Evolutionary conservation across 2,329 filamentous ascomycete genomes (phyloP), one percentile per base, ranked within the genome.

Genomic region (Aspergillus luchuensis): DNA sequence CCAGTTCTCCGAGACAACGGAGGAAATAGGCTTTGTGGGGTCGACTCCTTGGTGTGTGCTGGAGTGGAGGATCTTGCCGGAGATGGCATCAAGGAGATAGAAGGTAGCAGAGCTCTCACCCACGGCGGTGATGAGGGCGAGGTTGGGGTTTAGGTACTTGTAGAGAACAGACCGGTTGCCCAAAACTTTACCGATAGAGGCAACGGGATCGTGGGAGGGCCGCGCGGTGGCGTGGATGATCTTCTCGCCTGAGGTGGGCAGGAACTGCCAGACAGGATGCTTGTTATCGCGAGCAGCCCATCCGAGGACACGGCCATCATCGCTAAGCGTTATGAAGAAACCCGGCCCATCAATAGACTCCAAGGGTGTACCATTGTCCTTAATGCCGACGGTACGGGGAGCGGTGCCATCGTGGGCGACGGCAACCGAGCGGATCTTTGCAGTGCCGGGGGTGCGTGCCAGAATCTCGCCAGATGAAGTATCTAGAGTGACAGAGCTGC

Each of bases 131-230:
- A 97, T 82, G 0, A 98, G 84, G 2, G 92, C 82, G 6, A 91
- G 85, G 76, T 96, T 97, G 0, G 91, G 87, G 78, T 96, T 97
- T 43, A 99, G 80, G 74, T 98, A 98, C 79, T 99, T 99, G 86
- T 99, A 99, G 64, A 94, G 85, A 51, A 99, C 95, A n/a, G 88
- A 89, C 47, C 95, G 87, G 71, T 99, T 90, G 25, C 92, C 93
- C 21, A 99, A 85, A 1, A 98, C 95, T 61, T 91, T 92, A 8
- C 95, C 95, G 68, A 99, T 97, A 0, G 95, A 98, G 3, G 95
- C 94, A 51, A 98, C 88, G 0, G 92, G 92, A 68, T 99, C 93
- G 65, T 94, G 89, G 2, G 84, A 72, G 8, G 91, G 88, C 51
- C 89, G 85, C 17, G 88, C 83, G 2, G 88, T 88, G 41, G 95